Base-by-base conservation (phyloP, 495 filamentous ascomycete species). In the Penicillium soppii region DNA sequence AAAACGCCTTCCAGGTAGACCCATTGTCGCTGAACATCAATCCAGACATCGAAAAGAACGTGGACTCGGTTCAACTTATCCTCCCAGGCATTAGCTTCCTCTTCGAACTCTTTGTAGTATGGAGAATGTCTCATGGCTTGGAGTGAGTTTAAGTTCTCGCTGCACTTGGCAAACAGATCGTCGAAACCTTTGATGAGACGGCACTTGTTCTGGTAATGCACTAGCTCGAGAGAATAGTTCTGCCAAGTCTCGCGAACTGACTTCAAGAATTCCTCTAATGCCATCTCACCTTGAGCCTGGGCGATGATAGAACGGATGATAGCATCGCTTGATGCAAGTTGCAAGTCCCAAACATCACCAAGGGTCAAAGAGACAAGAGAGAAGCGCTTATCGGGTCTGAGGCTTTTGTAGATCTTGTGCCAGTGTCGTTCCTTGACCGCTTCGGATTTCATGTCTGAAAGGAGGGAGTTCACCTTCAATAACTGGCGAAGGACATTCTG, bases 61-160 rank as follows among this genome's bases (percentile, higher is more conserved):
- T 97, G 94, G 17, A 97, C 90, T 30, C 95, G 85, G 68, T 99
- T 99, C 35, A 99, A 78, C 60, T 95, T 96, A 68, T 99, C 94
- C 71, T 99, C 94, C 95, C 95, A 99, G 3, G 84, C 81, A 2
- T 91, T 87, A 16, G 94, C 94, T 54, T 97, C 95, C 58, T 97
- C 94, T 63, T 97, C 94, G 57, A 99, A 99, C 58, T 96, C 92
- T 66, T 96, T 96, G 73, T 95, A 97, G 67, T 97, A 99, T 0
- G 94, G 94, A 5, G 94, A 99, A 66, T 99, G 92, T 65, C 89
- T 85, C 94, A 99, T 99, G 16, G 94, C 95, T 71, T 97, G 95
- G 40, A 99, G 72, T 8, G 94, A 97, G 71, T 95, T 97, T 32
- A 97, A 71, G 62, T 99, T 95, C 66, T 99, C 94, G 62, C 92